Evolutionary conservation across 2,329 filamentous ascomycete genomes (phyloP), one percentile per base, ranked within the genome.

Genomic region (Xylariaceae sp.): DNA sequence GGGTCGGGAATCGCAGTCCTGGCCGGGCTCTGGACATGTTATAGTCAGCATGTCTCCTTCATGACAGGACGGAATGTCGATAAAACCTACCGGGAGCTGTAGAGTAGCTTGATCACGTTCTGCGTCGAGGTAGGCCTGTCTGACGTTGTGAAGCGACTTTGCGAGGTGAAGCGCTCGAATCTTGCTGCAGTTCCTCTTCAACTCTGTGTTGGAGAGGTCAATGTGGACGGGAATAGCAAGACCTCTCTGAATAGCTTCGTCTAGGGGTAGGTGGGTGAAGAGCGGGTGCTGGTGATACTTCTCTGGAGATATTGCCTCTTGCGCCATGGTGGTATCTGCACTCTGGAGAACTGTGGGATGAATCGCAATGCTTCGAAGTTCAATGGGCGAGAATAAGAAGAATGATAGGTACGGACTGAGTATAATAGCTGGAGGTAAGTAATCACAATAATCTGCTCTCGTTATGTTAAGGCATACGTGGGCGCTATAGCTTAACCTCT

Each of bases 231-330:
- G 24, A 1, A 40, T 14, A 14, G 37, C 37, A 31, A 40, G 37
- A 3, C 37, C 37, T 19, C 18, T 24, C 14, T 6, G 26, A 18
- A 40, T 33, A 11, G 37, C 37, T 26, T 40, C 37, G 3, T 24
- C n/a, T 8, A 40, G 31, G 2, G 26, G 31, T 13, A 34, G 31
- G 5, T 34, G 9, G 14, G 7, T 7, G 13, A 31, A 40, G 3
- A 40, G 27, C 4, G 37, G 37, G 9, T 40, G 37, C 3, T 11
- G 18, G 11, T 31, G 31, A 11, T 40, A 40, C 14, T 30, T 30
- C 12, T 34, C 8, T 4, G 18, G 5, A 3, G 13, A 14, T 1
- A 15, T 12, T 9, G 14, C 27, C 3, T 29, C 11, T 5, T 34
- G n/a, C n/a, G n/a, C n/a, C n/a, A n/a, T n/a, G n/a, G n/a, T 23